A percentile compares a stretch with the other conserved stretches of the same genome.
phyloP scores from a whole-genome alignment of 2,329 filamentous ascomycete species.

The Leptosphaerulina australis region DNA sequence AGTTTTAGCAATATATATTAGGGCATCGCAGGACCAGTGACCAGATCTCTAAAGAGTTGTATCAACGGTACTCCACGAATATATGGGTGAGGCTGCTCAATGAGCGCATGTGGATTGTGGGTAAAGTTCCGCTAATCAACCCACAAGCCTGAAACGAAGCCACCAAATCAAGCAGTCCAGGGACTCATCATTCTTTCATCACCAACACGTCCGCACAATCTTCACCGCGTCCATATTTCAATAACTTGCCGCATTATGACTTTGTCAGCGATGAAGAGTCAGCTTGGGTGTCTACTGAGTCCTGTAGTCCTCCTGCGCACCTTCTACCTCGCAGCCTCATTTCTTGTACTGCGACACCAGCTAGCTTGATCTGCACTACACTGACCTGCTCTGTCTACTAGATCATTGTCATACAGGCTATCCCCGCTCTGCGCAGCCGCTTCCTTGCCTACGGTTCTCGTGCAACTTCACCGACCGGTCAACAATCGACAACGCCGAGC shows the following conservation, averaged over 20 bases:
- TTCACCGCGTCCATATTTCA: neutral
- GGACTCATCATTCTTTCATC: conserved; percentile 25
- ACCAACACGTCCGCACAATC: conserved; percentile 13
- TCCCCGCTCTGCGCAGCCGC: conserved; percentile 59
- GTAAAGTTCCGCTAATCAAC: conserved; percentile 5
- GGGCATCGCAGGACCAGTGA: neutral
- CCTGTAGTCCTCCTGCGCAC: conserved; percentile 39
- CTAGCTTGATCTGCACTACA: conserved; percentile 24
- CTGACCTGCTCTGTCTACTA: conserved; percentile 44
- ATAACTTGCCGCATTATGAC: neutral
- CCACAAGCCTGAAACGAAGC: conserved; percentile 13
- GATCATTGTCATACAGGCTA: conserved; percentile 58
- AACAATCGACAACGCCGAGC: conserved; percentile 3
- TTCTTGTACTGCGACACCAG: conserved; percentile 48
- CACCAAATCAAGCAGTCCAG: conserved; percentile 1
- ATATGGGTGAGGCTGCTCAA: neutral
- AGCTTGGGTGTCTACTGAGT: conserved; percentile 18
- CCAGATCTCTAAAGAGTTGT: neutral
- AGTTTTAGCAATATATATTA: neutral
- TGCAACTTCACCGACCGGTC: conserved; percentile 35
- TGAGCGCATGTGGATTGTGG: neutral
- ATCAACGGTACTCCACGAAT: neutral
- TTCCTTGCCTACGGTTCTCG: conserved; percentile 68
- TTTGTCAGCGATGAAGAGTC: conserved; percentile 4
- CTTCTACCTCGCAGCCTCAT: conserved; percentile 48